phyloP scores from a whole-genome alignment of 768 basidiomycete species.

The Termitomyces sp. region DNA sequence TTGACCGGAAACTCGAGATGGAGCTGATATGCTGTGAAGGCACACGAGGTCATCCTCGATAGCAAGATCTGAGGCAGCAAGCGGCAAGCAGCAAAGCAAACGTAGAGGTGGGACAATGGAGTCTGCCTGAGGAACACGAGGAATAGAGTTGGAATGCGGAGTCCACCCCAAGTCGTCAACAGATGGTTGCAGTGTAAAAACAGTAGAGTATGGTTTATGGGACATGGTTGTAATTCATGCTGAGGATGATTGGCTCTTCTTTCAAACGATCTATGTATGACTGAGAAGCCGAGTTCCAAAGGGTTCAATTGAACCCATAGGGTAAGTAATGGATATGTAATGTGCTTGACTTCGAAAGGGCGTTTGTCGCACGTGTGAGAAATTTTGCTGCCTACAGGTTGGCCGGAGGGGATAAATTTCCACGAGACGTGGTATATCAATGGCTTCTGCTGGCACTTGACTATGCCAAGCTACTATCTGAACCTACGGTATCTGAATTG shows the following conservation, averaged over 20 bases:
- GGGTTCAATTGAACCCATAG: neutral
- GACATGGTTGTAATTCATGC: neutral
- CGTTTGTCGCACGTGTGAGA: neutral
- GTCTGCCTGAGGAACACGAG: neutral
- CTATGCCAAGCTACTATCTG: neutral
- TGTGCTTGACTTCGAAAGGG: neutral
- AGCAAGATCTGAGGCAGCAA: neutral
- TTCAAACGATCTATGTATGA: neutral
- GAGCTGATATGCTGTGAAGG: neutral
- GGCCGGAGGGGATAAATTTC: neutral
- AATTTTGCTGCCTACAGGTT: neutral
- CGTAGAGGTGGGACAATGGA: neutral
- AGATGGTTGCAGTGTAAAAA: neutral
- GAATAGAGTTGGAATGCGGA: neutral
- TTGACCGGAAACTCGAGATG: neutral
- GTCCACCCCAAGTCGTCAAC: neutral
- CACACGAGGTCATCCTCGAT: neutral
- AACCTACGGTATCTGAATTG: neutral
- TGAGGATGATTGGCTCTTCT: neutral
- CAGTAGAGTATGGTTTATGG: neutral
- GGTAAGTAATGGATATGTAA: neutral
- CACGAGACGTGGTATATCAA: neutral
- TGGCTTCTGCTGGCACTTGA: neutral
- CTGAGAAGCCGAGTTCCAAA: neutral
- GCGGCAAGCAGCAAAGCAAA: neutral